Evolutionary conservation across 352 stramenopile species (phyloP).

Genomic region (Phytophthora ohioensis): DNA sequence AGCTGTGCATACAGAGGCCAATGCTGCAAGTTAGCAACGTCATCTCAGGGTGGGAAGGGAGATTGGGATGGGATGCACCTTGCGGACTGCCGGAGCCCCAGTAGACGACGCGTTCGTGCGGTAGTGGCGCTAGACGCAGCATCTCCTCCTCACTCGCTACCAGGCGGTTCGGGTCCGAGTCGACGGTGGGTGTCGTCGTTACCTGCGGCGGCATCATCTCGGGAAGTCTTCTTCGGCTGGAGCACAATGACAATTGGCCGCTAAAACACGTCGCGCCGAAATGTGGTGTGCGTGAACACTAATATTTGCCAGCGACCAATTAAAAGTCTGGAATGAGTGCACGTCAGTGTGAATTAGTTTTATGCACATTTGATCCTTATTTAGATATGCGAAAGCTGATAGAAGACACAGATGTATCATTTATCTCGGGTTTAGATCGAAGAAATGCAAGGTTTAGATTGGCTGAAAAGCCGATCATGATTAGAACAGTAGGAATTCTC

Average conservation of each 20-base stretch:
- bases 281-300: constrained; percentile 10
- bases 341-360: no score
- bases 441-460: no score
- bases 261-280: constrained; percentile 14
- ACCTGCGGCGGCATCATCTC: constrained; percentile 15
- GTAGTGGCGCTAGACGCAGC: constrained; percentile 57
- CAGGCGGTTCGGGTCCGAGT: constrained; percentile 32
- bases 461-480: no score
- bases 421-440: no score
- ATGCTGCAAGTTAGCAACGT: background rate
- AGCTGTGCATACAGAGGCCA: constrained; percentile 38
- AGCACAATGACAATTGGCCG: constrained; percentile 29
- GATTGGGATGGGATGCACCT: constrained; percentile 42
- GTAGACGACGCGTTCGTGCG: constrained; percentile 82
- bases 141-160: constrained; percentile 69
- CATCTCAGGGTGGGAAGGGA: background rate
- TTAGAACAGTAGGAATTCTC: no score
- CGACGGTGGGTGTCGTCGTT: background rate
- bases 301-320: constrained; percentile 19
- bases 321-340: background rate
- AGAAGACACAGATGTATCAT: no score
- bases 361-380: no score
- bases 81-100: constrained; percentile 87
- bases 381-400: no score
- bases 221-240: constrained; percentile 5